Conservation (phyloP, 1,284 basidiomycete genomes). For the Pholiota adiposa region DNA sequence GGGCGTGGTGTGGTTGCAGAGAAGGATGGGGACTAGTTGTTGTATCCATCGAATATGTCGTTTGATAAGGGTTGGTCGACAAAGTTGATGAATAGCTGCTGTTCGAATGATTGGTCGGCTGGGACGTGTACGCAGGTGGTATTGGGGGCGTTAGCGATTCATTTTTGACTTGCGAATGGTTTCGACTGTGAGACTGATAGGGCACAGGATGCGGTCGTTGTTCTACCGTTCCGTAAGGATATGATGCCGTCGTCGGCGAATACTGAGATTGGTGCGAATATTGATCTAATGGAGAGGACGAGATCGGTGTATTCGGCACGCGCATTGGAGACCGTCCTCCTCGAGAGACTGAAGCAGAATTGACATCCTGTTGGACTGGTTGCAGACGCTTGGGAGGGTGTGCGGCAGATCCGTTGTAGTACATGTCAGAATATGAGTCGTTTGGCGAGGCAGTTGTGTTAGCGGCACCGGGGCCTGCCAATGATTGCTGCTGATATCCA, state of each 20-base stretch:
- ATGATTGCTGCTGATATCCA: slow-evolving; percentile 55
- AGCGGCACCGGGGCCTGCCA: slow-evolving; percentile 41
- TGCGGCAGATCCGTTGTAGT: slow-evolving; percentile 54
- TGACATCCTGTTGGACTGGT: slow-evolving; percentile 51
- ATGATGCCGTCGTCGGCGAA: slow-evolving; percentile 57
- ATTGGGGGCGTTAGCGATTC: slow-evolving; percentile 59
- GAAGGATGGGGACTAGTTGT: slow-evolving; percentile 5
- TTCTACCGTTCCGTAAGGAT: slow-evolving; percentile 56
- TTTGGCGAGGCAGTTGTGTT: slow-evolving; percentile 33
- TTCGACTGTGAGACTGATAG: slow-evolving; percentile 64
- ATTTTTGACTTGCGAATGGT: slow-evolving; percentile 60
- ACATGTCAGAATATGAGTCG: slow-evolving; percentile 67
- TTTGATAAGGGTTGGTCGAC: slow-evolving; percentile 23
- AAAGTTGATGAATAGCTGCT: slow-evolving; percentile 24
- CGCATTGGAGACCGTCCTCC: slow-evolving; percentile 65
- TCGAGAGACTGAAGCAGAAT: slow-evolving; percentile 45
- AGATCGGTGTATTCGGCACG: slow-evolving; percentile 48
- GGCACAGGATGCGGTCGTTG: slow-evolving; percentile 45
- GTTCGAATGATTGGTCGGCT: slow-evolving; percentile 36
- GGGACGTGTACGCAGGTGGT: slow-evolving; percentile 57
- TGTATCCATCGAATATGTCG: slow-evolving; percentile 53
- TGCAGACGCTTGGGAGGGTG: slow-evolving; percentile 61
- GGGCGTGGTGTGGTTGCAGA: slow-evolving; percentile 41
- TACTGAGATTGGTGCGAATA: slow-evolving; percentile 71
- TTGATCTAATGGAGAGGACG: slow-evolving; percentile 59